Conservation (phyloP, 805 yeast species). For the Barnettozyma californica region DNA sequence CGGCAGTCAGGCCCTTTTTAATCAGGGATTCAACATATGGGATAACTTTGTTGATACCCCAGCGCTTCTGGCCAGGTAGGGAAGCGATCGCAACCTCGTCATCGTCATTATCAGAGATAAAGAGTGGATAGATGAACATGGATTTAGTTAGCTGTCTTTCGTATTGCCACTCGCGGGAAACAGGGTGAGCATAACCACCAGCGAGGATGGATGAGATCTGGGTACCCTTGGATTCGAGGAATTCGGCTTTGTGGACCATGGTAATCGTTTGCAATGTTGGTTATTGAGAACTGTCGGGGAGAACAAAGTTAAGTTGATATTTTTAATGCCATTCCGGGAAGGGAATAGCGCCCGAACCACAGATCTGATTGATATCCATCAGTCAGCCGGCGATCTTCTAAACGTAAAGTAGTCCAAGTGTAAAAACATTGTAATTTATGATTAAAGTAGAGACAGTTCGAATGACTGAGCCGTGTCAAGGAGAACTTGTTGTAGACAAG, state of each 20-base stretch:
- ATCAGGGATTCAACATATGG: constrained; percentile 69
- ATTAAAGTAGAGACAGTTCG: too few species aligned
- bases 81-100: constrained; percentile 72
- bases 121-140: constrained; percentile 91
- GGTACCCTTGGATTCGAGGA: constrained; percentile 50
- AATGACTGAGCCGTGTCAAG: too few species aligned
- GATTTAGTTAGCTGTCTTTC: constrained; percentile 78
- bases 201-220: constrained; percentile 73
- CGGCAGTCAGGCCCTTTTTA: constrained; percentile 77
- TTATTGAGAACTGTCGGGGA: not conserved
- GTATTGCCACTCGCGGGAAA: constrained; percentile 86
- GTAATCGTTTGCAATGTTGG: not conserved
- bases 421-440: too few species aligned
- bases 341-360: not conserved
- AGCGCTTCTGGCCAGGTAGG: constrained; percentile 82
- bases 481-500: not conserved
- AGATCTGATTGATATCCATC: too few species aligned
- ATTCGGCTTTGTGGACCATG: constrained; percentile 69
- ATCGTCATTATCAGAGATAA: constrained; percentile 74
- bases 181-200: constrained; percentile 92
- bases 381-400: too few species aligned
- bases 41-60: constrained; percentile 74
- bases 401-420: too few species aligned
- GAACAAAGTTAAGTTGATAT: not conserved
- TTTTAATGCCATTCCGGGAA: not conserved